Conservation (phyloP, 2,329 filamentous ascomycete species). For the Plectosphaerella plurivora region DNA sequence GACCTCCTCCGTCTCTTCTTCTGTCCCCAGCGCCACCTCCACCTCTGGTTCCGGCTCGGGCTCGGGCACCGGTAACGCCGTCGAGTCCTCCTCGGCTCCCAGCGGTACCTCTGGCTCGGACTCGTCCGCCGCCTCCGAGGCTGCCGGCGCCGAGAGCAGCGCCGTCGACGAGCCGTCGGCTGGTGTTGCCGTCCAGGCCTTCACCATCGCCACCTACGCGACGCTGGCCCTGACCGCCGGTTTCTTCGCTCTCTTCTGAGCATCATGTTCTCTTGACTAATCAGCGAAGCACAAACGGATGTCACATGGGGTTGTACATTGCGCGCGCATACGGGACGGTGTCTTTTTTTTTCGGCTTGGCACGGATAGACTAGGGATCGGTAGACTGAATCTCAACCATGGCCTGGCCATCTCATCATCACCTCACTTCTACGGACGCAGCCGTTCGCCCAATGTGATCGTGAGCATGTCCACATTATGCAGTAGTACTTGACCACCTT, state of each 20-base stretch:
- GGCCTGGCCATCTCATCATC: too few species aligned
- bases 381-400: not conserved
- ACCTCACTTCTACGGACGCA: too few species aligned
- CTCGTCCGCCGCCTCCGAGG: constrained; percentile 6
- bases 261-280: not conserved
- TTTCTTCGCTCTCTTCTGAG: constrained; percentile 12
- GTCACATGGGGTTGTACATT: not conserved
- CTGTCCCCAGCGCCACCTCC: constrained; percentile 11
- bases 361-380: not conserved
- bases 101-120: constrained; percentile 7
- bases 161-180: constrained; percentile 4
- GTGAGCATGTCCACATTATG: too few species aligned
- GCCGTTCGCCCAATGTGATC: too few species aligned
- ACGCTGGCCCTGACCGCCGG: constrained; percentile 12
- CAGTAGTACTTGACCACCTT: too few species aligned
- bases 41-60: constrained; percentile 7
- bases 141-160: constrained; percentile 3
- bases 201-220: constrained; percentile 9
- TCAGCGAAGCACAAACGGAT: not conserved
- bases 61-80: constrained; percentile 8
- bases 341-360: not conserved
- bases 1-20: constrained; percentile 15
- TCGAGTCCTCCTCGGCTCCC: not conserved
- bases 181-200: constrained; percentile 5
- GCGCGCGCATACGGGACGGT: not conserved